phyloP scores from a whole-genome alignment of 192 early-diverging fungal species.

The Coemansia sp. region DNA sequence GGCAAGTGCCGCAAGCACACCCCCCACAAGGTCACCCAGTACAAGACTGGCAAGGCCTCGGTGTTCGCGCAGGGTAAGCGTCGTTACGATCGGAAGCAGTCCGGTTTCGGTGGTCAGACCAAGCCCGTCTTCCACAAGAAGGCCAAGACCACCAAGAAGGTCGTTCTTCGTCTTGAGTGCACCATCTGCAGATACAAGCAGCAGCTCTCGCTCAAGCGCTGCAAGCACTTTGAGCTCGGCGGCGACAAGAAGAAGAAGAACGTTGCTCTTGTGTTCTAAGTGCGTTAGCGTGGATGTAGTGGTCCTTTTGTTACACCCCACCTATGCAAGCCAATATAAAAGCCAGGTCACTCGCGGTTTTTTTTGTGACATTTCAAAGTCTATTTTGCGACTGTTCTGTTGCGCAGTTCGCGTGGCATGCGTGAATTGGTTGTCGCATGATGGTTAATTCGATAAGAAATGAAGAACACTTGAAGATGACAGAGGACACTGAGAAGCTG shows the following conservation, averaged over 20 bases:
- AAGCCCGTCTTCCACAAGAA: conserved; percentile 99
- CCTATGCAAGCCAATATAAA: too few species aligned
- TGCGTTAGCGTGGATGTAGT: conserved; percentile 2
- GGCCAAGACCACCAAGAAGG: conserved; percentile 99
- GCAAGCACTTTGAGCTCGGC: conserved; percentile 99
- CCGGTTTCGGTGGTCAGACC: conserved; percentile 99
- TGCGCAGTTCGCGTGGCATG: too few species aligned
- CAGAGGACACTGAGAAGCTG: too few species aligned
- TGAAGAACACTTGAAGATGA: too few species aligned
- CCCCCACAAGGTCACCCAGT: conserved; percentile 99
- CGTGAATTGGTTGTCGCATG: too few species aligned
- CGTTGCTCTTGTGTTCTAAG: conserved; percentile 85
- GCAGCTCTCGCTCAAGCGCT: conserved; percentile 96
- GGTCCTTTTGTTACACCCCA: not conserved
- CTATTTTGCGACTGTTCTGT: too few species aligned
- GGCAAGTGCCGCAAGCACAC: conserved; percentile 97
- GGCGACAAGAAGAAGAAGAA: conserved; percentile 97
- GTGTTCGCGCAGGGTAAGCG: conserved; percentile 98
- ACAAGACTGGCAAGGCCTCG: conserved; percentile 99
- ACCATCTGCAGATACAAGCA: conserved; percentile 98
- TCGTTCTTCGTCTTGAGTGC: conserved; percentile 98
- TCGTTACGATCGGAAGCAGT: conserved; percentile 98
- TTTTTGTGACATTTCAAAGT: too few species aligned
- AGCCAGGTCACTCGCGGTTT: too few species aligned
- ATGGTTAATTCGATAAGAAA: too few species aligned